These are phyloP conservation scores for Abrus precatorius DNA, from an alignment of 306 rosid species.

Conservation along the genomic window DNA sequence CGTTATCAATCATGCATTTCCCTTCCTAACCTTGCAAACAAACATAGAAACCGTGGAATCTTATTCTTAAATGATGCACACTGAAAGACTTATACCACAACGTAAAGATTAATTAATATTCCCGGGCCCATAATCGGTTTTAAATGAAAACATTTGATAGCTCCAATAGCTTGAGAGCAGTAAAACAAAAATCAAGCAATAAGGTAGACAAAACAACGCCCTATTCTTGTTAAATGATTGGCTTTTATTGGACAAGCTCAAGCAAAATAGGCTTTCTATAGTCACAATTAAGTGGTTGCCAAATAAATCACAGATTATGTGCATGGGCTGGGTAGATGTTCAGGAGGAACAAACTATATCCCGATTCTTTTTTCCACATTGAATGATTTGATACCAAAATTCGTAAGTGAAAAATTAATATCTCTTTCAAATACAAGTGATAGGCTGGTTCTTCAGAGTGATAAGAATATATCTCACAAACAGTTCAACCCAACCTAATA, in stretches of 20 bases:
- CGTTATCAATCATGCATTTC: conserved; percentile 39
- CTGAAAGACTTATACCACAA: not conserved
- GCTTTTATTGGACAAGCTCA: not conserved
- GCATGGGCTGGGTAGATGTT: conserved; percentile 12
- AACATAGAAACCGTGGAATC: conserved; percentile 30
- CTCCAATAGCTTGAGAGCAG: not conserved
- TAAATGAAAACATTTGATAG: not conserved
- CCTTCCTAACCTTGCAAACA: conserved; percentile 33
- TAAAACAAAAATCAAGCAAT: not conserved
- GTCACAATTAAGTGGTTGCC: conserved; percentile 34
- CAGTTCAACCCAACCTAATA: not conserved
- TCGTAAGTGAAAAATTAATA: conserved; percentile 2
- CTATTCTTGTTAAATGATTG: not conserved
- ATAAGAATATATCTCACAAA: not conserved
- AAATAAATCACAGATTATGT: conserved; percentile 15
- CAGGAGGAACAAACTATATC: conserved; percentile 5
- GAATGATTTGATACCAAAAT: not conserved
- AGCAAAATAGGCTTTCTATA: conserved; percentile 24
- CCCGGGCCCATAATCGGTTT: not conserved
- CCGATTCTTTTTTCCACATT: conserved; percentile 6
- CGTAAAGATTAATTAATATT: conserved; percentile 30
- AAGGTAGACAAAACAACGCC: not conserved
- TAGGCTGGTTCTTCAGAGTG: not conserved
- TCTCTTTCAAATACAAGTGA: not conserved
- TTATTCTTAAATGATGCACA: conserved; percentile 6